Evolutionary conservation across 2,329 filamentous ascomycete species (phyloP).

Genomic region (Reticulascus tulasneorum): DNA sequence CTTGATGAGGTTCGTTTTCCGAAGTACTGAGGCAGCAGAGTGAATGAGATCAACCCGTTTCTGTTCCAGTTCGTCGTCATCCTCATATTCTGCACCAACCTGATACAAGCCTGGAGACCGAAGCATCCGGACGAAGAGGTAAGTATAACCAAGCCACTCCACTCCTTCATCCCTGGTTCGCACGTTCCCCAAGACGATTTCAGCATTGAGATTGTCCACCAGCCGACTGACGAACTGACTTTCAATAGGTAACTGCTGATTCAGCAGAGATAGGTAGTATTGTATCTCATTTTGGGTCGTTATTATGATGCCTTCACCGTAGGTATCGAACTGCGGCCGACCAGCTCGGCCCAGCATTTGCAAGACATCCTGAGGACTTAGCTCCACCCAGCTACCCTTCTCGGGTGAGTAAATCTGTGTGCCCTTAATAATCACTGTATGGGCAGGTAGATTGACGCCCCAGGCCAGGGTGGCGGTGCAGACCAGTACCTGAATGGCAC

Average conservation of each 20-base stretch:
- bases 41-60: constrained; percentile 97
- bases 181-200: constrained; percentile 91
- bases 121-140: constrained; percentile 96
- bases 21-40: constrained; percentile 81
- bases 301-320: constrained; percentile 97
- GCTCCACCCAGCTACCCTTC: constrained; percentile 96
- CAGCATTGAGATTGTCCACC: constrained; percentile 93
- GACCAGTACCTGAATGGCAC: constrained; percentile 89
- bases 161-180: constrained; percentile 90
- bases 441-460: constrained; percentile 97
- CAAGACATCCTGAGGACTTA: constrained; percentile 94
- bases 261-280: constrained; percentile 94
- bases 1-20: constrained; percentile 84
- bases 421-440: constrained; percentile 98
- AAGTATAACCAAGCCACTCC: constrained; percentile 98
- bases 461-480: constrained; percentile 97
- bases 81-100: constrained; percentile 91
- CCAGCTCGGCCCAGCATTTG: constrained; percentile 98
- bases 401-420: constrained; percentile 98
- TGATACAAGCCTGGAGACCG: constrained; percentile 92
- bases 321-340: constrained; percentile 93
- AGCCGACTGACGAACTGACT: constrained; percentile 91
- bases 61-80: constrained; percentile 87
- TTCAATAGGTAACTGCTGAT: constrained; percentile 96
- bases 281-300: constrained; percentile 93